phyloP scores from a whole-genome alignment of 2,329 filamentous ascomycete species.

The Ophiocordyceps camponoti-saundersi region DNA sequence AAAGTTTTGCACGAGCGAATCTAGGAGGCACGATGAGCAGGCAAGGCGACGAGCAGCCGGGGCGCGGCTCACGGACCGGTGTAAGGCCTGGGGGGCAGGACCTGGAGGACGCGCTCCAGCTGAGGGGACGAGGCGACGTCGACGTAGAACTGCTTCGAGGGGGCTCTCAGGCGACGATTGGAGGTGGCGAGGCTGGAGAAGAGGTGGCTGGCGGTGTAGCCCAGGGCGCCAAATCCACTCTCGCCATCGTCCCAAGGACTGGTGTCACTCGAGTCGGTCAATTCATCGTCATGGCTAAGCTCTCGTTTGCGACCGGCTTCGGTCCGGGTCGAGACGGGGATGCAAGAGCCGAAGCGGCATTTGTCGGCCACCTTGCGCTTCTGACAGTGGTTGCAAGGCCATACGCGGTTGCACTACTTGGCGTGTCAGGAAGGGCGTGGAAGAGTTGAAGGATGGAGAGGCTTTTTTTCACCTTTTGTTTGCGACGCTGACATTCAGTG shows the following conservation, averaged over 20 bases:
- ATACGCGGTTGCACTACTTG: conserved; percentile 14
- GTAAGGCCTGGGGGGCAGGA: conserved; percentile 16
- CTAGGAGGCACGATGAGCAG: conserved; percentile 3
- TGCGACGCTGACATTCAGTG: conserved; percentile 23
- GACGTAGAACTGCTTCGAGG: conserved; percentile 5
- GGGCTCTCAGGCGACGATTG: conserved; percentile 7
- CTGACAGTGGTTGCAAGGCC: conserved; percentile 15
- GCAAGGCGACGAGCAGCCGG: not conserved
- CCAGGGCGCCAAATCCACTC: conserved; percentile 16
- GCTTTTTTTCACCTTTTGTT: conserved; percentile 14
- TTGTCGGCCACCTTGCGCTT: conserved; percentile 12
- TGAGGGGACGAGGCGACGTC: conserved; percentile 9
- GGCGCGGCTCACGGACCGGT: conserved; percentile 12
- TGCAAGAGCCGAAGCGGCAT: conserved; percentile 10
- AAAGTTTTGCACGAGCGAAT: conserved; percentile 12
- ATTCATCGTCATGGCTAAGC: conserved; percentile 5
- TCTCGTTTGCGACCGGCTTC: not conserved
- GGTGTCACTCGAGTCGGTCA: conserved; percentile 4
- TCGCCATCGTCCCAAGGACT: conserved; percentile 10
- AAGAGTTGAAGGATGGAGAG: conserved; percentile 1
- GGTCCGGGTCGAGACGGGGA: not conserved
- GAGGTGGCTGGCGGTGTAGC: conserved; percentile 17
- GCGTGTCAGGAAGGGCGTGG: not conserved
- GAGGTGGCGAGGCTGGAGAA: conserved; percentile 11
- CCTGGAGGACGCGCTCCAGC: conserved; percentile 13